Base-by-base conservation (phyloP, 2,329 filamentous ascomycete species). In the Hymenoscyphus repandus region DNA sequence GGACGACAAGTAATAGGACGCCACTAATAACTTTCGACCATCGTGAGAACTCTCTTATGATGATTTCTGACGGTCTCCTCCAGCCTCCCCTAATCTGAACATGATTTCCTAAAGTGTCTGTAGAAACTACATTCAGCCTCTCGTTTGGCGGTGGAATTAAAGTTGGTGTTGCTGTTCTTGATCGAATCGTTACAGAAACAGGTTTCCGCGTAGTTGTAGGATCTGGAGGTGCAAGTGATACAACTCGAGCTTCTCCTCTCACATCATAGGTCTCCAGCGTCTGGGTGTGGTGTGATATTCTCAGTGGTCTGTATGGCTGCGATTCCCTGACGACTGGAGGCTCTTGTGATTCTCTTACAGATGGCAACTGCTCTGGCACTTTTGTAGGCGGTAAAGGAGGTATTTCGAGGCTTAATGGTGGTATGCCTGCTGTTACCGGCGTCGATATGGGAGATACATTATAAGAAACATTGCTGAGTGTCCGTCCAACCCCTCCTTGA, bases 21-120 rank as follows among this genome's bases (percentile, higher is more conserved):
- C 17, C 47, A 22, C 12, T 37, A 11, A 52, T 41, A 9, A 46
- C 32, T 13, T 32, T 37, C 6, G 33, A 33, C 50, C 50, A 49
- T 13, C 17, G n/a, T 12, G 42, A 20, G 6, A 42, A 33, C n/a
- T 34, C 18, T 10, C 34, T 36, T n/a, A 33, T 31, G 10, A 42
- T 32, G 11, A 42, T 9, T 9, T 31, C 17, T 27, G 49, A 47
- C 12, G 41, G 20, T 13, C 22, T 18, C 32, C 34, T 45, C 22
- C 27, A 38, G 13, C 45, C 49, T 15, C 12, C 15, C 13, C 13
- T n/a, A 37, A 51, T 47, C 22, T 47, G 38, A 39, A 38, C 32
- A 18, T 43, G n/a, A 32, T 47, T 47, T 6, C 49, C 49, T n/a
- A 36, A 33, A 33, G 27, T 18, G 12, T 47, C 31, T 2, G 46